These are phyloP conservation scores for Kodamaea lidongshanica DNA, from an alignment of 805 yeast species.

Conservation along the genomic window DNA sequence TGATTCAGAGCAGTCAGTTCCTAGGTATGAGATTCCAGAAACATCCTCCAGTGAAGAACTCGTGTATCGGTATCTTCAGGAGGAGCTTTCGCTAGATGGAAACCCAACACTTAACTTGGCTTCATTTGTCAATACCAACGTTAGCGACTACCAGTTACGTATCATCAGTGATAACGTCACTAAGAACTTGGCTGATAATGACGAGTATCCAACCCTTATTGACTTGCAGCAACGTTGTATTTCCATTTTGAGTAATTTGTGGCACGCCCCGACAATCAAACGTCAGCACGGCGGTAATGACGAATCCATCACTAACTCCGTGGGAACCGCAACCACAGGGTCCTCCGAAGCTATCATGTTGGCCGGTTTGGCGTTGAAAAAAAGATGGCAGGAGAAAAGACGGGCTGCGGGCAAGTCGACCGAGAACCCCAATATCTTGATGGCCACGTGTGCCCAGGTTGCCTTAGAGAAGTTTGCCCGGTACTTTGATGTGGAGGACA, in stretches of 20 bases:
- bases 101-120: conserved; percentile 80
- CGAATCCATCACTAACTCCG: conserved; percentile 37
- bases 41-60: conserved; percentile 45
- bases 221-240: conserved; percentile 79
- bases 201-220: conserved; percentile 83
- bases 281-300: conserved; percentile 20
- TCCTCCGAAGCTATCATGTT: conserved; percentile 91
- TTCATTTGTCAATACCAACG: conserved; percentile 76
- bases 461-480: conserved; percentile 92
- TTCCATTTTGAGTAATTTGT: conserved; percentile 67
- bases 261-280: conserved; percentile 58
- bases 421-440: conserved; percentile 72
- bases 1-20: conserved; percentile 27
- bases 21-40: conserved; percentile 58
- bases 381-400: conserved; percentile 72
- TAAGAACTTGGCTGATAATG: conserved; percentile 87
- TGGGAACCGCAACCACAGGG: conserved; percentile 92
- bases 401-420: conserved; percentile 52
- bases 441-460: conserved; percentile 92
- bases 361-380: conserved; percentile 90
- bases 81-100: conserved; percentile 78
- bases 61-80: conserved; percentile 60
- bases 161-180: conserved; percentile 66
- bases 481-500: conserved; percentile 84
- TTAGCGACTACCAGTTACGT: conserved; percentile 40